Evolutionary conservation across 192 early-diverging fungal genomes (phyloP), one percentile per base, ranked within the genome.

Genomic region (Linderina pennispora): DNA sequence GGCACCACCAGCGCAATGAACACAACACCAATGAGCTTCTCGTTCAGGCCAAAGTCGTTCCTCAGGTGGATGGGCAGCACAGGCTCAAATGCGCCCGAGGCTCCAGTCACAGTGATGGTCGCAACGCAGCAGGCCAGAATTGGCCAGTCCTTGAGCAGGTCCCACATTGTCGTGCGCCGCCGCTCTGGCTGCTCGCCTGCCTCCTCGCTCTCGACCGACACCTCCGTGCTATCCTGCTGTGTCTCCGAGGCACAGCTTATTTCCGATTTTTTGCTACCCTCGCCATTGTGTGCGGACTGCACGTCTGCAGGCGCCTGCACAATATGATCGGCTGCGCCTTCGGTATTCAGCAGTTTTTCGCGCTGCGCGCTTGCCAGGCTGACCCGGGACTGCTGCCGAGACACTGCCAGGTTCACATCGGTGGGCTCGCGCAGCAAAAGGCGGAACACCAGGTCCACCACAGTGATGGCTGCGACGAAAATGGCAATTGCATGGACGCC

Each of bases 1-100:
- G 88, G 88, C 17, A 87, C 57, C 4, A 87, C 79, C 35, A 89
- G 72, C 1, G 83, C 71, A 2, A 80, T 69, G 50, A 85, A 84
- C 16, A 91, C 65, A 8, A 85, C 36, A 33, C 64, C 58, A 8
- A 76, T 62, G 8, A 58, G 20, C 3, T 46, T 44, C 4, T 59
- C 31, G 23, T 31, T 59, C 9, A 49, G 33, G 21, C 51, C 41
- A 48, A 55, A 76, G 35, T 50, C 42, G 10, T 64, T 50, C n/a
- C 7, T 9, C 33, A 76, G 48, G 32, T 62, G 46, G 23, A 70
- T 53, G 3, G 74, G 74, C 43, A 76, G 42, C 2, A 56, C 59
- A 1, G 74, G 66, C 41, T 76, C 74, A 17, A 76, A 54, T 7
- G 69, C 37, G 0, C 62, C 61, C 3, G 54, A 37, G 2, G 62